phyloP scores from a whole-genome alignment of 192 early-diverging fungal species.

The Thoreauomyces humboldtii region DNA sequence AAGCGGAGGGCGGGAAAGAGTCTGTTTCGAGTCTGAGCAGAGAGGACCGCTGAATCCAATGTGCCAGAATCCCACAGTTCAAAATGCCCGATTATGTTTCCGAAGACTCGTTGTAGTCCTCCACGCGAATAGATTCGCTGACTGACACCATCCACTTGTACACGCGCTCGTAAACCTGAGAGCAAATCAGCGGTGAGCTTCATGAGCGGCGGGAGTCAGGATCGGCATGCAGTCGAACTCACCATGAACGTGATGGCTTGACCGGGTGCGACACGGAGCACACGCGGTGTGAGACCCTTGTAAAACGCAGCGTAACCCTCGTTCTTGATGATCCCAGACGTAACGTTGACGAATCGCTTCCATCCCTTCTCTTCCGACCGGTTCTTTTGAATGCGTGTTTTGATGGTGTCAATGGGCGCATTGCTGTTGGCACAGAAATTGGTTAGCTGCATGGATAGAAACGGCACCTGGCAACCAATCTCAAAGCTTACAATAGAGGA shows the following conservation, averaged over 20 bases:
- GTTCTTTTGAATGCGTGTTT: slow-evolving; percentile 94
- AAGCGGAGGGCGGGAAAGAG: too few relatives aligned
- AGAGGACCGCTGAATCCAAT: too few relatives aligned
- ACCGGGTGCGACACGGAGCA: slow-evolving; percentile 93
- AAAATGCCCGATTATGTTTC: too few relatives aligned
- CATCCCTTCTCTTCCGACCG: slow-evolving; percentile 71
- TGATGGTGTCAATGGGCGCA: slow-evolving; percentile 97
- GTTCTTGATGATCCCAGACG: slow-evolving; percentile 75
- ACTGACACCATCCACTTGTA: slow-evolving; percentile 44
- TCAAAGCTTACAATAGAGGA: too few relatives aligned
- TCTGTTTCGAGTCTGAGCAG: too few relatives aligned
- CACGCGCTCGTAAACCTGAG: slow-evolving; percentile 39
- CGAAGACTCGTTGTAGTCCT: slow-evolving; percentile 16
- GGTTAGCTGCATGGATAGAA: too few relatives aligned
- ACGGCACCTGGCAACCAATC: too few relatives aligned
- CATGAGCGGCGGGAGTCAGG: background rate
- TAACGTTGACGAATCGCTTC: slow-evolving; percentile 73
- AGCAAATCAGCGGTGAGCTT: too few relatives aligned
- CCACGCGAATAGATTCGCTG: slow-evolving; percentile 16
- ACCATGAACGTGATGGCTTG: slow-evolving; percentile 98
- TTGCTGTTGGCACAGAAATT: too few relatives aligned
- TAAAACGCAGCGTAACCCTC: slow-evolving; percentile 94
- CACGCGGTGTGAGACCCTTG: slow-evolving; percentile 87
- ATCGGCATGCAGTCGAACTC: background rate
- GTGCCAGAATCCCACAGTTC: too few relatives aligned